These are phyloP conservation scores for Aureobasidium sp. DNA, from an alignment of 2,329 filamentous ascomycete genomes.

Conservation along the genomic window DNA sequence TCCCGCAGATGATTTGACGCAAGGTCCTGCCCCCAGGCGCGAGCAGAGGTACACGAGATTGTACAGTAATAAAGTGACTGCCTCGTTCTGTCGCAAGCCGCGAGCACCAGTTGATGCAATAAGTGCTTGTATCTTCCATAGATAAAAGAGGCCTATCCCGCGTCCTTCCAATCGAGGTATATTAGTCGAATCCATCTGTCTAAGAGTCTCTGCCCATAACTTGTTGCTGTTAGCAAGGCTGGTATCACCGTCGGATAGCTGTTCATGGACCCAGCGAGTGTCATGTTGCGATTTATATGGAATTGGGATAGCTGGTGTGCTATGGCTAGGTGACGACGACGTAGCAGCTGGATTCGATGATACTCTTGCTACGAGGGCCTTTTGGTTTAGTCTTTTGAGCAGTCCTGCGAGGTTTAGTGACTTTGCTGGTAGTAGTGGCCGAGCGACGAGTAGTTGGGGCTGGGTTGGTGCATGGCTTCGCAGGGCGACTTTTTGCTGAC, in stretches of 20 bases:
- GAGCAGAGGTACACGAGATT: no score
- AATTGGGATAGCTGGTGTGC: not conserved
- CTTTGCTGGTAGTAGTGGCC: not conserved
- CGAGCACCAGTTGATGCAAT: not conserved
- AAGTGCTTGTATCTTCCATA: not conserved
- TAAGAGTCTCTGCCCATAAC: not conserved
- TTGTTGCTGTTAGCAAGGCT: not conserved
- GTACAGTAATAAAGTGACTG: not conserved
- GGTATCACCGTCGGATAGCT: not conserved
- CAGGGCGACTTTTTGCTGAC: no score
- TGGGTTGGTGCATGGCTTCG: not conserved
- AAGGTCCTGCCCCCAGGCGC: no score
- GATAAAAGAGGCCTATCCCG: not conserved
- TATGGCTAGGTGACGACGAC: no score
- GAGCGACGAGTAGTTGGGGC: not conserved
- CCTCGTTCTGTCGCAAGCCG: not conserved
- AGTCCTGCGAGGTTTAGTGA: not conserved
- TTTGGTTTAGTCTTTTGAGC: not conserved
- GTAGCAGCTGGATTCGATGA: not conserved
- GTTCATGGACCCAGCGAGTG: not conserved
- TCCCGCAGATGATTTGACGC: no score
- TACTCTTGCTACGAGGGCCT: not conserved
- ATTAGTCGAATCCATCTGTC: not conserved
- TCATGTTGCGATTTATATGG: not conserved
- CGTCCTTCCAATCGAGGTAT: not conserved